phyloP scores from a whole-genome alignment of 2,329 filamentous ascomycete genomes.

The Sordariomycetes sp. region DNA sequence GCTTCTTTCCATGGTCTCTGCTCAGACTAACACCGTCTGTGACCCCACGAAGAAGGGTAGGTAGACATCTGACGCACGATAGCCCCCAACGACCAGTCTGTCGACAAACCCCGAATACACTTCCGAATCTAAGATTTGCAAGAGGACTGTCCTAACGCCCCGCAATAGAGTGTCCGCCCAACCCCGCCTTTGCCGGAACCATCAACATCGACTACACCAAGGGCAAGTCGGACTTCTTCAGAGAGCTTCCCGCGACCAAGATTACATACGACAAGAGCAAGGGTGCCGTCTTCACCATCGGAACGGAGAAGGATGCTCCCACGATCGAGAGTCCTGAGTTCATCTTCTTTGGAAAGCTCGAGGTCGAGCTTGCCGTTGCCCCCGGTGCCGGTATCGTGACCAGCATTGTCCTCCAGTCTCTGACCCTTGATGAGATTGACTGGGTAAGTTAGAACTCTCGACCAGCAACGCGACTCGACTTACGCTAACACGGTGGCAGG shows the following conservation, averaged over 20 bases:
- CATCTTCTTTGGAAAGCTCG: conserved; percentile 91
- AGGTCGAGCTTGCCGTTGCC: conserved; percentile 66
- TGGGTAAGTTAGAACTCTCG: conserved; percentile 33
- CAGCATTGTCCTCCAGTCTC: conserved; percentile 78
- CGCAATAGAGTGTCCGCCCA: conserved; percentile 48
- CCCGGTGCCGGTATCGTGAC: conserved; percentile 79
- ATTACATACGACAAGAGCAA: conserved; percentile 29
- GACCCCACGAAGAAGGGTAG: conserved; percentile 38
- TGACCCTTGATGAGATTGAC: conserved; percentile 84
- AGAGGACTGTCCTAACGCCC: not conserved
- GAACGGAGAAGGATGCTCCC: conserved; percentile 48
- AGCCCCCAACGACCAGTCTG: too few species aligned
- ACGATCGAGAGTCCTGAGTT: conserved; percentile 72
- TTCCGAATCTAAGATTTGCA: not conserved
- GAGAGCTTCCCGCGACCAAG: conserved; percentile 28
- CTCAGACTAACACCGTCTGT: conserved; percentile 43
- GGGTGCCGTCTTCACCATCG: conserved; percentile 54
- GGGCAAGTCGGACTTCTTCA: conserved; percentile 48
- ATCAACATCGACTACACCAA: conserved; percentile 61
- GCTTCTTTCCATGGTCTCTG: conserved; percentile 33
- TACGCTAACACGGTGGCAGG: not conserved
- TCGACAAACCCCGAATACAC: not conserved
- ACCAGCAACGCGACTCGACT: not conserved
- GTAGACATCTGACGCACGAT: conserved; percentile 7
- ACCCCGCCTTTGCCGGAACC: conserved; percentile 61